Evolutionary conservation across 2,329 filamentous ascomycete genomes (phyloP).

Genomic region (Diplodia sapinea): DNA sequence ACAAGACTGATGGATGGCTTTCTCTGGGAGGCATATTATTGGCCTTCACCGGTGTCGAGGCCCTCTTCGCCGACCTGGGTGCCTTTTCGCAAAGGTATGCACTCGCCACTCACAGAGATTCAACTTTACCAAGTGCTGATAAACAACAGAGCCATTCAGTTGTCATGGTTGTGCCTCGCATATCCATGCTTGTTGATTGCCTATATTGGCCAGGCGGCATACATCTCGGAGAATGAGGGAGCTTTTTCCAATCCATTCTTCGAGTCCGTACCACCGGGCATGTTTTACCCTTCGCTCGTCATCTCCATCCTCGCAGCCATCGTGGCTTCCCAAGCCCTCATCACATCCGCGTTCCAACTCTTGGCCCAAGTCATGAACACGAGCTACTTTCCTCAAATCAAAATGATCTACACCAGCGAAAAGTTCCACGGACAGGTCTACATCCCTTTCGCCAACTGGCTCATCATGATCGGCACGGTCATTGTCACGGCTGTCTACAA

Average conservation of each 20-base stretch:
- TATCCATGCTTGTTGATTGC: constrained; percentile 71
- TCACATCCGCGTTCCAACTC: constrained; percentile 61
- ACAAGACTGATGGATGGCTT: constrained; percentile 66
- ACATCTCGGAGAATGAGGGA: constrained; percentile 64
- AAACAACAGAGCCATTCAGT: constrained; percentile 64
- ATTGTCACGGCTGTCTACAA: constrained; percentile 75
- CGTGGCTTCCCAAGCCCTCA: constrained; percentile 79
- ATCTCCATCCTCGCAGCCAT: constrained; percentile 73
- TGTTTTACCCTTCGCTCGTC: constrained; percentile 70
- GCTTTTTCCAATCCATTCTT: constrained; percentile 77
- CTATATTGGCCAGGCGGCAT: constrained; percentile 77
- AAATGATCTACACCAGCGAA: constrained; percentile 72
- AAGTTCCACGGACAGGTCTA: constrained; percentile 77
- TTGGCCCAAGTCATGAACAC: constrained; percentile 74
- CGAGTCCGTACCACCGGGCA: constrained; percentile 69
- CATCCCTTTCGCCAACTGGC: constrained; percentile 76
- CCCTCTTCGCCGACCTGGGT: constrained; percentile 77
- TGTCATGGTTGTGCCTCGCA: constrained; percentile 72
- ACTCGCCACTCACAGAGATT: neutral
- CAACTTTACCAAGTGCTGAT: neutral
- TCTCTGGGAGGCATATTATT: constrained; percentile 72
- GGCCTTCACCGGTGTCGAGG: constrained; percentile 77
- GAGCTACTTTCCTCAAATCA: constrained; percentile 77
- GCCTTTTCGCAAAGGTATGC: constrained; percentile 64
- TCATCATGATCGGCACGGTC: constrained; percentile 77